Base-by-base conservation (phyloP, 2,329 filamentous ascomycete genomes). In the Aaosphaeria arxii region DNA sequence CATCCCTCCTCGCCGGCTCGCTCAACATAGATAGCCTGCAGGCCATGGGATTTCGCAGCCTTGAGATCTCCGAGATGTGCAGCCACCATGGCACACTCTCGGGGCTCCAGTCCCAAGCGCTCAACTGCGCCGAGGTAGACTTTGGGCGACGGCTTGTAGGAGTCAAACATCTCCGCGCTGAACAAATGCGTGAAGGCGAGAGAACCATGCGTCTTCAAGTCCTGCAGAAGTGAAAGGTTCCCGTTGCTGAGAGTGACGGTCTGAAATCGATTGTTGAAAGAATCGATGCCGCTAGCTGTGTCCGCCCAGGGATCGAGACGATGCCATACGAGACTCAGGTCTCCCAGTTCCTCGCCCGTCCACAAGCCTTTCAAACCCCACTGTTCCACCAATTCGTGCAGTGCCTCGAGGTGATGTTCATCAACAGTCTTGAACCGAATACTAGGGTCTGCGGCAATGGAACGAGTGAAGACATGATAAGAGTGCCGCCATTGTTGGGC, bases 161-260 rank as follows among this genome's bases (percentile, higher is more conserved):
- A 83, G 40, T 76, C 73, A 62, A 91, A 92, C 53, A 85, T 79
- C 68, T 88, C 87, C 0, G 84, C 82, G 6, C 83, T 88, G 50
- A 86, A 74, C 36, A 91, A 58, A 46, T 76, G 71, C 24, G 76
- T 75, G 59, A 91, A 92, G 0, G 77, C 78, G 44, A 91, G 76
- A 4, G 70, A 67, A 1, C 80, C 84, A 57, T 82, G 75, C 44
- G 70, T 62, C 43, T 80, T 70, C 43, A 94, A 75, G 62, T 92
- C 88, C 2, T 72, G 63, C 40, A 92, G 74, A n/a, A 92, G 72
- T 1, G 75, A 71, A 2, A 76, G 63, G 63, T 91, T 92, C 33
- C 87, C 89, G 63, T 94, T 94, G 30, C 85, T 89, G 29, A 92
- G 73, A 0, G 86, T 89, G 38, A 81, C 77, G 0, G 85, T 88